phyloP scores from a whole-genome alignment of 495 filamentous ascomycete genomes.

The Antarctomyces pellizariae region DNA sequence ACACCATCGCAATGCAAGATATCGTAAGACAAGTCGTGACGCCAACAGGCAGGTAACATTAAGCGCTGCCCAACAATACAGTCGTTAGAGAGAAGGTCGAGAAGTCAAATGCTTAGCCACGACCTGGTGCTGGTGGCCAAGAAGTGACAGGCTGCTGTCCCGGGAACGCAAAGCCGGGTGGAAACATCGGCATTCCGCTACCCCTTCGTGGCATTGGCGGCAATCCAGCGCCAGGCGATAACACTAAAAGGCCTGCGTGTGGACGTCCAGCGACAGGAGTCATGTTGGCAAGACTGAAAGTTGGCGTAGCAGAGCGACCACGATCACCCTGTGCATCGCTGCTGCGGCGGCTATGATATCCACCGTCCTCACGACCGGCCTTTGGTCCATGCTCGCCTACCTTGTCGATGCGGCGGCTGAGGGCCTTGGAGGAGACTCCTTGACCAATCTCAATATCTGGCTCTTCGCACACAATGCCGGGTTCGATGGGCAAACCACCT shows the following conservation, averaged over 20 bases:
- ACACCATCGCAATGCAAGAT: too few relatives aligned
- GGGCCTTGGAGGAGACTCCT: slow-evolving; percentile 89
- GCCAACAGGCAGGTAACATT: too few relatives aligned
- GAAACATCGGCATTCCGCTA: slow-evolving; percentile 48
- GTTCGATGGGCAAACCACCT: slow-evolving; percentile 57
- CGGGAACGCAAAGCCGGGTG: slow-evolving; percentile 32
- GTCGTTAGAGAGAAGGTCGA: too few relatives aligned
- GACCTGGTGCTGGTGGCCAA: too few relatives aligned
- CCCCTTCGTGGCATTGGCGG: slow-evolving; percentile 29
- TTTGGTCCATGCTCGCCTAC: slow-evolving; percentile 51
- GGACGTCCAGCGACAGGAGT: slow-evolving; percentile 9
- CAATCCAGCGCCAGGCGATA: too few relatives aligned
- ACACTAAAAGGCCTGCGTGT: slow-evolving; percentile 5
- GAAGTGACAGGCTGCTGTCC: slow-evolving; percentile 3
- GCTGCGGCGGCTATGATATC: slow-evolving; percentile 18
- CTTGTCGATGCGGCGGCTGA: slow-evolving; percentile 63
- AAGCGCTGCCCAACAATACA: too few relatives aligned
- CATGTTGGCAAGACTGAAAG: slow-evolving; percentile 9
- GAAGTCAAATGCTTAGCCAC: too few relatives aligned
- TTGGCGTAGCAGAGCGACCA: slow-evolving; percentile 1
- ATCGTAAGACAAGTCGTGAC: too few relatives aligned
- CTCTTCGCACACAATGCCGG: slow-evolving; percentile 79
- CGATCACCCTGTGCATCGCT: slow-evolving; percentile 19
- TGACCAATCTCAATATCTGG: slow-evolving; percentile 97
- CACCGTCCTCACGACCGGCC: slow-evolving; percentile 31